Evolutionary conservation across 2,329 filamentous ascomycete species (phyloP).

Genomic region (Chalaropsis ovoidea): DNA sequence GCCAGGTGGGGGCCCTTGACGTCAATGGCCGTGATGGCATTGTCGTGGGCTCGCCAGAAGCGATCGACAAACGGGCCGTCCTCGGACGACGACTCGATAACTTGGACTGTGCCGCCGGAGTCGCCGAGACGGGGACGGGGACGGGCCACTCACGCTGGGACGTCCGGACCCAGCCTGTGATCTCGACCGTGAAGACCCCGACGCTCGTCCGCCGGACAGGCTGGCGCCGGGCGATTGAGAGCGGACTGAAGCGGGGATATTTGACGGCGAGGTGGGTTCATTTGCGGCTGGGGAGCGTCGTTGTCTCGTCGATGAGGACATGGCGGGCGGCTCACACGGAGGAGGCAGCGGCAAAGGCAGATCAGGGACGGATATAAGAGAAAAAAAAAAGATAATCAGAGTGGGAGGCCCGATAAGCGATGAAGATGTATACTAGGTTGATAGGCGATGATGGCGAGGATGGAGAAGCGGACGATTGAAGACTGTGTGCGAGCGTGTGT

Average conservation of each 20-base stretch:
- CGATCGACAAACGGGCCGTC: conserved; percentile 33
- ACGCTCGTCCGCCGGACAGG: conserved; percentile 53
- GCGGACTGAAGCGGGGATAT: conserved; percentile 39
- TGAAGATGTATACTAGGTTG: too few species aligned
- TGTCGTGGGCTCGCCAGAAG: conserved; percentile 38
- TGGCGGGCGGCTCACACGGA: conserved; percentile 25
- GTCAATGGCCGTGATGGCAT: conserved; percentile 49
- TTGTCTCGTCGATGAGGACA: conserved; percentile 35
- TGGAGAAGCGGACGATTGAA: not conserved
- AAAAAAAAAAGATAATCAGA: too few species aligned
- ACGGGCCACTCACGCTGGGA: conserved; percentile 45
- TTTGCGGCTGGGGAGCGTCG: conserved; percentile 56
- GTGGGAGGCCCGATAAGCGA: too few species aligned
- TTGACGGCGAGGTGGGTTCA: conserved; percentile 42
- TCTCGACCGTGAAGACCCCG: conserved; percentile 47
- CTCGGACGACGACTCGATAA: conserved; percentile 28
- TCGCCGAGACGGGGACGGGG: conserved; percentile 37
- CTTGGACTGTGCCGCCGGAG: conserved; percentile 47
- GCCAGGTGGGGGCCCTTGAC: conserved; percentile 38
- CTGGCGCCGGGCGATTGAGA: conserved; percentile 50
- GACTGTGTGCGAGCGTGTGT: not conserved
- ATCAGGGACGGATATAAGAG: not conserved
- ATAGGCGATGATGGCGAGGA: too few species aligned
- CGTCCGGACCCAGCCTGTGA: conserved; percentile 32
- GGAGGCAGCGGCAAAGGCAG: not conserved